Percentiles rank a stretch among this genome's conserved stretches.
phyloP scores from a whole-genome alignment of 768 basidiomycete species.

The Pisolithus tinctorius region DNA sequence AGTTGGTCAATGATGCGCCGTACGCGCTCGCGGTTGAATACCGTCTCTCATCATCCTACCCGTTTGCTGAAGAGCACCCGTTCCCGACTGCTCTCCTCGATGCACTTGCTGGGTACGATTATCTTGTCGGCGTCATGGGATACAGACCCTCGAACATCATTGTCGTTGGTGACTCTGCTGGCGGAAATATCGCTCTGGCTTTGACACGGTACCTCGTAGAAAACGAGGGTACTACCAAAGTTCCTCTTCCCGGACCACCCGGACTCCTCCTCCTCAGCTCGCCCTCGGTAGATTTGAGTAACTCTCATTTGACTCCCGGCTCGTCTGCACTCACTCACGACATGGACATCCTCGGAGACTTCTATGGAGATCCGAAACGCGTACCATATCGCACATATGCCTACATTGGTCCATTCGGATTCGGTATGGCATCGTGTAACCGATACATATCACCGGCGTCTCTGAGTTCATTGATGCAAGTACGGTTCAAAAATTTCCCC shows the following conservation, averaged over 20 bases:
- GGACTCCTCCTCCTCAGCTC: constrained; percentile 47
- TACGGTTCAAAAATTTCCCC: constrained; percentile 52
- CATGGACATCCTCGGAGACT: constrained; percentile 20
- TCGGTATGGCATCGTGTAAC: constrained; percentile 38
- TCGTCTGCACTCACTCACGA: constrained; percentile 34
- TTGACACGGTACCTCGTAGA: constrained; percentile 57
- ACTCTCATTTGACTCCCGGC: constrained; percentile 32
- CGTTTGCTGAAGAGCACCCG: constrained; percentile 40
- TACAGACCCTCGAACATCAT: constrained; percentile 58
- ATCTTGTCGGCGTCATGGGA: constrained; percentile 53
- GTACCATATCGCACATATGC: constrained; percentile 31
- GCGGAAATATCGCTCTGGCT: constrained; percentile 64
- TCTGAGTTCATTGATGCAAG: constrained; percentile 26
- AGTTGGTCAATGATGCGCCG: constrained; percentile 36
- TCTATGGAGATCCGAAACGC: constrained; percentile 5
- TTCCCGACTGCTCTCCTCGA: constrained; percentile 77
- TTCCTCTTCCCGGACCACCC: constrained; percentile 36
- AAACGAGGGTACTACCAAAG: constrained; percentile 24
- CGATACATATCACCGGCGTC: constrained; percentile 58
- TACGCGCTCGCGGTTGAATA: constrained; percentile 66
- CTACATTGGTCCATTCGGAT: constrained; percentile 43
- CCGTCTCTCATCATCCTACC: constrained; percentile 47
- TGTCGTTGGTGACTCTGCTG: constrained; percentile 70
- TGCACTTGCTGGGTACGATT: constrained; percentile 64
- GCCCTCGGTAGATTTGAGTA: constrained; percentile 46